Evolutionary conservation across 1,139 yeast species (phyloP).

Genomic region (Zygotorulaspora mrakii): DNA sequence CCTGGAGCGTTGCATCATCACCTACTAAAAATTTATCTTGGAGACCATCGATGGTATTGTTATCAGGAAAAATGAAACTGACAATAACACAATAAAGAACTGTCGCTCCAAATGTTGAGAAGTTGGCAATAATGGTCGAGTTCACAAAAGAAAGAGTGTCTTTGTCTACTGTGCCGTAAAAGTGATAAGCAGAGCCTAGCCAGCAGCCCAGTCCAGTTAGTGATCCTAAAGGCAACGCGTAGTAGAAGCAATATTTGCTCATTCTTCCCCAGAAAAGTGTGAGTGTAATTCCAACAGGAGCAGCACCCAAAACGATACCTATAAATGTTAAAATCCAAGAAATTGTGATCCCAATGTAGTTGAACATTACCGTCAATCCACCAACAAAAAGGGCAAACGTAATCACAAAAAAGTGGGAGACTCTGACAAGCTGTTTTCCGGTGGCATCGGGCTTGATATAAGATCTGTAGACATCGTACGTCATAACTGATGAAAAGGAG

Average conservation of each 20-base stretch:
- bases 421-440: slow-evolving; percentile 47
- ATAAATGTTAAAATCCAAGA: slow-evolving; percentile 37
- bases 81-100: slow-evolving; percentile 36
- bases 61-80: slow-evolving; percentile 36
- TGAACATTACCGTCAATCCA: slow-evolving; percentile 51
- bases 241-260: slow-evolving; percentile 35
- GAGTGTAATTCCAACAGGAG: slow-evolving; percentile 36
- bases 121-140: slow-evolving; percentile 41
- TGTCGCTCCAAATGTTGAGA: slow-evolving; percentile 39
- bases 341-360: slow-evolving; percentile 47
- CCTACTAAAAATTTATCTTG: slow-evolving; percentile 27
- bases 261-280: slow-evolving; percentile 40
- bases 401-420: slow-evolving; percentile 47
- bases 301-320: slow-evolving; percentile 40
- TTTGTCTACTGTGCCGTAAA: slow-evolving; percentile 36
- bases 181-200: slow-evolving; percentile 39
- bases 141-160: slow-evolving; percentile 30
- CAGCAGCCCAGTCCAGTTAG: slow-evolving; percentile 40
- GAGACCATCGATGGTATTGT: slow-evolving; percentile 11
- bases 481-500: slow-evolving; percentile 52
- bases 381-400: slow-evolving; percentile 51
- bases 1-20: slow-evolving; percentile 34
- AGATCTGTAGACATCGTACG: slow-evolving; percentile 52
- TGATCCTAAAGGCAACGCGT: slow-evolving; percentile 42
- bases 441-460: slow-evolving; percentile 50